Evolutionary conservation across 2,329 filamentous ascomycete genomes (phyloP).

Genomic region (Diaporthe ilicicola): DNA sequence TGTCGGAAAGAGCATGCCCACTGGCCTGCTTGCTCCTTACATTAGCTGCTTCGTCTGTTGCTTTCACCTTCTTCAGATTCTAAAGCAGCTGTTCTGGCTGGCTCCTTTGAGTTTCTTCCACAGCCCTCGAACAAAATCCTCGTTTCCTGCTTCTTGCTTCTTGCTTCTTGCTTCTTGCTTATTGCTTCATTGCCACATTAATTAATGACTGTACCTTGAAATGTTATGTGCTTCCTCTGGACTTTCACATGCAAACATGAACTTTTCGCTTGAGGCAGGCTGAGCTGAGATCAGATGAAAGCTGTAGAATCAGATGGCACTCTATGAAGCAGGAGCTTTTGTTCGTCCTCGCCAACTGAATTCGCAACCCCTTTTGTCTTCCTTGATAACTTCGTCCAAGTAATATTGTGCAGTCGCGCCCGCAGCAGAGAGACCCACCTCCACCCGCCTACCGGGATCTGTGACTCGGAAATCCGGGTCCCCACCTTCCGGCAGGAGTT

Average conservation of each 20-base stretch:
- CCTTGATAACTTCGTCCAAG: neutral
- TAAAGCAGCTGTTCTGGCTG: too few relatives aligned
- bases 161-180: too few relatives aligned
- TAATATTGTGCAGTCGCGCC: neutral
- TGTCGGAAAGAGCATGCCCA: too few relatives aligned
- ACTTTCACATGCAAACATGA: neutral
- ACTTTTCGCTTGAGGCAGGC: neutral
- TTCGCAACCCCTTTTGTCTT: neutral
- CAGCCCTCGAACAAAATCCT: too few relatives aligned
- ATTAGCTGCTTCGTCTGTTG: too few relatives aligned
- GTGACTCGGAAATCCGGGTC: slow-evolving; percentile 7
- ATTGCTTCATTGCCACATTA: neutral
- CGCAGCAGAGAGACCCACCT: neutral
- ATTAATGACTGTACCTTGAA: too few relatives aligned
- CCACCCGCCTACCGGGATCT: slow-evolving; percentile 5
- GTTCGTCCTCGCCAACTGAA: neutral
- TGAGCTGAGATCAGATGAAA: neutral
- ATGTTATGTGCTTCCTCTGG: neutral
- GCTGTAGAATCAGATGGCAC: neutral
- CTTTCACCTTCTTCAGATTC: too few relatives aligned
- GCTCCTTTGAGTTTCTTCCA: too few relatives aligned
- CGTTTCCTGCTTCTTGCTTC: too few relatives aligned
- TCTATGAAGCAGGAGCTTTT: neutral
- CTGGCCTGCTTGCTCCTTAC: too few relatives aligned
- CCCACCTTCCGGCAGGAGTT: slow-evolving; percentile 12